phyloP scores from a whole-genome alignment of 257 asterid genomes.

The Solanum appendiculatum region DNA sequence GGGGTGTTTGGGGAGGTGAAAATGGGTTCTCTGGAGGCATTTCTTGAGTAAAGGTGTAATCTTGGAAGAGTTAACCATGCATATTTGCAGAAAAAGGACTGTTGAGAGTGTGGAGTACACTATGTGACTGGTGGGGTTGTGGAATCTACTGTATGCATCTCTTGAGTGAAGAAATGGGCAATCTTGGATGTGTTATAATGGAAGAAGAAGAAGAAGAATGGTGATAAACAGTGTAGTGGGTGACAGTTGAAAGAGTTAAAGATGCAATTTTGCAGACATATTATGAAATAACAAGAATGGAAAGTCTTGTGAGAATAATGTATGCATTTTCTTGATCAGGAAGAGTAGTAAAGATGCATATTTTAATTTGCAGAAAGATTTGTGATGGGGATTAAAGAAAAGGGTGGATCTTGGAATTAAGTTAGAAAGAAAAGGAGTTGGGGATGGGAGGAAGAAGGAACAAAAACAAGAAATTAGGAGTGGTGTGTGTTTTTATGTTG shows the following conservation, averaged over 20 bases:
- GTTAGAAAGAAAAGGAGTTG: not conserved
- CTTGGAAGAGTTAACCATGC: not conserved
- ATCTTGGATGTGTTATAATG: not conserved
- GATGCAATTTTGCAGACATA: not conserved
- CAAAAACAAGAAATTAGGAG: not conserved
- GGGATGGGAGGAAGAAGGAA: not conserved
- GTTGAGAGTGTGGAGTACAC: not conserved
- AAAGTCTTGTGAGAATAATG: not conserved
- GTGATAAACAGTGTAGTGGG: not conserved
- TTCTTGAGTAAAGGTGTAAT: not conserved
- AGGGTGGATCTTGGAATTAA: not conserved
- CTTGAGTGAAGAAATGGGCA: not conserved
- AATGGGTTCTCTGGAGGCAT: constrained; percentile 21
- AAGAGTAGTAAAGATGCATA: not conserved
- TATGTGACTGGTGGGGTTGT: not conserved
- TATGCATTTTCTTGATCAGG: not conserved
- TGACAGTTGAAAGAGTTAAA: not conserved
- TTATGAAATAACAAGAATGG: not conserved
- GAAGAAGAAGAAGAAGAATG: not conserved
- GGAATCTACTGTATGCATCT: not conserved
- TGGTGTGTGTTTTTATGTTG: not conserved
- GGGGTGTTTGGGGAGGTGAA: not conserved
- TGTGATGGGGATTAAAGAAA: not conserved
- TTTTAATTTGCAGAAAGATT: not conserved
- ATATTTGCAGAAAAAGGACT: not conserved